Conservation (phyloP, 2,329 filamentous ascomycete species). For the Clonostachys byssicola region DNA sequence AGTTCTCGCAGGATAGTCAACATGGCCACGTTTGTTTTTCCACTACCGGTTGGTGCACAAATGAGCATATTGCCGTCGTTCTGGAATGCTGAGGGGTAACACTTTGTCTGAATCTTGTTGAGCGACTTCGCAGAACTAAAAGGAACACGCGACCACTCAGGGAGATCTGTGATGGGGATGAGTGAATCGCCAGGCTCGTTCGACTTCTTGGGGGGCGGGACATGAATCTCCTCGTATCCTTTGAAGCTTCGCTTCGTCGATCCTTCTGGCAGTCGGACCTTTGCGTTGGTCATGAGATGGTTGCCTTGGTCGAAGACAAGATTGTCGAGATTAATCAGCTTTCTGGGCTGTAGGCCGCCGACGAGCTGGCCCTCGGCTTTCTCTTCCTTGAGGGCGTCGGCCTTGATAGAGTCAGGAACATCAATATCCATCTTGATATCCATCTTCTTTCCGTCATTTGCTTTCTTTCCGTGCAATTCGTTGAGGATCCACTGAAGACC, state of each 20-base stretch:
- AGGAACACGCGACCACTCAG: constrained; percentile 84
- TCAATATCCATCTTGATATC: constrained; percentile 97
- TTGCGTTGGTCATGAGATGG: constrained; percentile 98
- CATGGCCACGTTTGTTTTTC: constrained; percentile 99
- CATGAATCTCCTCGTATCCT: constrained; percentile 97
- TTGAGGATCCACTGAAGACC: constrained; percentile 84
- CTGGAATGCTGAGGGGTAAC: constrained; percentile 84
- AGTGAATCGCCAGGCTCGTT: constrained; percentile 75
- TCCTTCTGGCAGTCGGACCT: constrained; percentile 87
- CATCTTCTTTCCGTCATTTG: constrained; percentile 58
- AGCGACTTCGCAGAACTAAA: constrained; percentile 84
- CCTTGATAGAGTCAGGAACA: constrained; percentile 56
- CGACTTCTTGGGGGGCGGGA: constrained; percentile 86
- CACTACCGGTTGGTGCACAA: constrained; percentile 93
- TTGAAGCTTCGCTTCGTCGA: constrained; percentile 96
- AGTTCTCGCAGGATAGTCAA: constrained; percentile 93
- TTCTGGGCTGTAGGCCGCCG: constrained; percentile 80
- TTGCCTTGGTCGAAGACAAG: constrained; percentile 97
- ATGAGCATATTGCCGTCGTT: constrained; percentile 97
- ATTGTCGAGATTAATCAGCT: constrained; percentile 90
- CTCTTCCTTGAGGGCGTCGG: constrained; percentile 43
- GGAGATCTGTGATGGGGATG: constrained; percentile 82
- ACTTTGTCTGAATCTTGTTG: constrained; percentile 94
- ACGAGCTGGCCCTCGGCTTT: constrained; percentile 65
- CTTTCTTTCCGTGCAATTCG: constrained; percentile 74